Conservation (phyloP, 2,329 filamentous ascomycete species). For the Xylaria multiplex region DNA sequence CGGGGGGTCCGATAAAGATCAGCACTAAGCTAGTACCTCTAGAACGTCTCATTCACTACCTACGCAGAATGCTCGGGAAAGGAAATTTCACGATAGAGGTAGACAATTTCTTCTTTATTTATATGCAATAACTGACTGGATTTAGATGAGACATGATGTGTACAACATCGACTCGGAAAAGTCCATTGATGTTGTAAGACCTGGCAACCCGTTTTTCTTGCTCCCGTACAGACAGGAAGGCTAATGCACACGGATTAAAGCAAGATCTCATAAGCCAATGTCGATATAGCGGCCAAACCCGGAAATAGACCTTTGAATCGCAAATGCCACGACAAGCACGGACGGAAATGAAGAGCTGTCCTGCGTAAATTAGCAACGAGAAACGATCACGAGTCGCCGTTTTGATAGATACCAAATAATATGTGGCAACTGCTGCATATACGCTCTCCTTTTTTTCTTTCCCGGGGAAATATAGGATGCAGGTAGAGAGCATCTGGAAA, state of each 20-base stretch:
- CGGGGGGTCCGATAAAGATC: not conserved
- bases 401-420: too few species aligned
- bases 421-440: too few species aligned
- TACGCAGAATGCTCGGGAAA: not conserved
- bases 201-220: not conserved
- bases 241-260: not conserved
- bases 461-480: too few species aligned
- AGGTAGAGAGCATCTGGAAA: too few species aligned
- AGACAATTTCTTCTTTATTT: not conserved
- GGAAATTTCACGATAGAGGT: not conserved
- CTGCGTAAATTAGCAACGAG: not conserved
- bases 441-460: too few species aligned
- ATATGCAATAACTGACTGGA: not conserved
- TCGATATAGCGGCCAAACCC: not conserved
- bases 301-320: not conserved
- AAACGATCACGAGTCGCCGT: too few species aligned
- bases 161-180: not conserved
- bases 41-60: not conserved
- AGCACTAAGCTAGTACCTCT: not conserved
- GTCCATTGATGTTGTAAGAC: not conserved
- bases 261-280: not conserved
- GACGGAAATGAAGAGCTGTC: not conserved
- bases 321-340: not conserved
- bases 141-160: conserved; percentile 2
- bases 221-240: not conserved